Percentiles rank a stretch among this genome's conserved stretches.
phyloP scores from a whole-genome alignment of 495 filamentous ascomycete species.

The Neurospora sp. region DNA sequence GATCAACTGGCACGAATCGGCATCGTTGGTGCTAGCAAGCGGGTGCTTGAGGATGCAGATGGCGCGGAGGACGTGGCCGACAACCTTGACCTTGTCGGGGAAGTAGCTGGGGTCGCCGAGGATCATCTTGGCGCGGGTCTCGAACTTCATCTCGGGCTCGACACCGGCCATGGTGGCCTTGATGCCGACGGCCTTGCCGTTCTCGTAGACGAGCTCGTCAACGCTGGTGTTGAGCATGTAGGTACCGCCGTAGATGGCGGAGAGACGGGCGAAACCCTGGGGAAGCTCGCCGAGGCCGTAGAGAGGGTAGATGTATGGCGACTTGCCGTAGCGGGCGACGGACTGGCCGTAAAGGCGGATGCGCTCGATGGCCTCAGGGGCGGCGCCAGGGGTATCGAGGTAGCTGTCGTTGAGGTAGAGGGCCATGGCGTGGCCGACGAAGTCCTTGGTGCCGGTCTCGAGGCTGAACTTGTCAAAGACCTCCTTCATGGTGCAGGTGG shows the following conservation, averaged over 20 bases:
- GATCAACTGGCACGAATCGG: conserved; percentile 90
- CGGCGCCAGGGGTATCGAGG: conserved; percentile 58
- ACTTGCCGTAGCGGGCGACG: conserved; percentile 96
- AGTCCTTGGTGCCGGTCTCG: conserved; percentile 85
- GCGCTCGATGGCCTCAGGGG: conserved; percentile 80
- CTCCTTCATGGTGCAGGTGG: conserved; percentile 79
- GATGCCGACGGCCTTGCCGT: conserved; percentile 77
- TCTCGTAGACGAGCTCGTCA: conserved; percentile 77
- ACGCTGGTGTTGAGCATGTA: conserved; percentile 97
- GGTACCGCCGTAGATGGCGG: conserved; percentile 95
- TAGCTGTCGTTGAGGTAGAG: conserved; percentile 85
- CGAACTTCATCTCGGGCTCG: conserved; percentile 81
- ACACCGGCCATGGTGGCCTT: conserved; percentile 92
- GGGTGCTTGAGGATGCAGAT: conserved; percentile 98
- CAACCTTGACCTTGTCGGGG: conserved; percentile 73
- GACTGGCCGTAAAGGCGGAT: conserved; percentile 96
- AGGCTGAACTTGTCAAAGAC: conserved; percentile 96
- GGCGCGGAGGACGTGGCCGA: conserved; percentile 84
- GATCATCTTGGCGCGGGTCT: conserved; percentile 92
- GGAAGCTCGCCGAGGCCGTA: conserved; percentile 96
- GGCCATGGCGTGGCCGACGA: conserved; percentile 97
- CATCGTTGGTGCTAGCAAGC: conserved; percentile 71
- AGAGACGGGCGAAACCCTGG: conserved; percentile 94
- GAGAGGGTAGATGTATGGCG: conserved; percentile 97
- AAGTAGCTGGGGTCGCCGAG: conserved; percentile 96